Evolutionary conservation across 495 filamentous ascomycete genomes (phyloP), one percentile per base, ranked within the genome.

Genomic region (Melanomma pulvis-pyrius): DNA sequence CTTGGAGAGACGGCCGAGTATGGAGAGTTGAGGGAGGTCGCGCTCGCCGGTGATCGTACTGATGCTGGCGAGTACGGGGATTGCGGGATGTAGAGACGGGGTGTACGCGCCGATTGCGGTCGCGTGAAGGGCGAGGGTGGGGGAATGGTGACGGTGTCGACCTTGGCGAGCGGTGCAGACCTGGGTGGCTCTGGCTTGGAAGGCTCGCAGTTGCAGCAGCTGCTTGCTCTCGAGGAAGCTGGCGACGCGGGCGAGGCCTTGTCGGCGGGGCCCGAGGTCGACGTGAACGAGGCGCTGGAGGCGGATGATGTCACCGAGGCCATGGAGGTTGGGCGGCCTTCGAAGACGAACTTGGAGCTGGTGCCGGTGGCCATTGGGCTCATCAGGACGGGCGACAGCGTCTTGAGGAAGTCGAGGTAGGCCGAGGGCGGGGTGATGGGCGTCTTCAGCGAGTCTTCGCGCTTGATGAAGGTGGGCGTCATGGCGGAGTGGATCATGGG

Each of bases 341-440:
- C 65, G 63, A 76, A 77, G 67, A 60, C 72, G 64, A 77, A 77
- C 61, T 72, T 73, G 34, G 68, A 54, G 70, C 74, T 77, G 44
- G 74, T 72, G 30, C 75, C 71, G 21, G 72, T 77, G 48, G 71
- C 49, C 30, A 74, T 68, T 17, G 77, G 76, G 65, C 76, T 80
- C 75, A 77, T 72, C 52, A 89, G 79, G 25, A 87, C 81, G 1
- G 90, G 90, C 12, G 90, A 91, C 41, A 92, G 79, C 7, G 87
- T 86, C 72, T 91, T 91, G 59, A 98, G 86, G 74, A 97, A 98
- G 69, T 98, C 91, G 46, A 91, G 89, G 73, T 98, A 98, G 58
- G 93, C 92, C 4, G 83, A 80, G 1, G 93, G 93, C 28, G 93
- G 93, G n/a, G 90, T 94, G 78, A 98, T 96, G 51, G 93, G 93